Percentiles rank a stretch among this genome's conserved stretches.
These are phyloP conservation scores for Diaporthe sp. DNA, from an alignment of 2,329 filamentous ascomycete genomes.

Conservation along the genomic window DNA sequence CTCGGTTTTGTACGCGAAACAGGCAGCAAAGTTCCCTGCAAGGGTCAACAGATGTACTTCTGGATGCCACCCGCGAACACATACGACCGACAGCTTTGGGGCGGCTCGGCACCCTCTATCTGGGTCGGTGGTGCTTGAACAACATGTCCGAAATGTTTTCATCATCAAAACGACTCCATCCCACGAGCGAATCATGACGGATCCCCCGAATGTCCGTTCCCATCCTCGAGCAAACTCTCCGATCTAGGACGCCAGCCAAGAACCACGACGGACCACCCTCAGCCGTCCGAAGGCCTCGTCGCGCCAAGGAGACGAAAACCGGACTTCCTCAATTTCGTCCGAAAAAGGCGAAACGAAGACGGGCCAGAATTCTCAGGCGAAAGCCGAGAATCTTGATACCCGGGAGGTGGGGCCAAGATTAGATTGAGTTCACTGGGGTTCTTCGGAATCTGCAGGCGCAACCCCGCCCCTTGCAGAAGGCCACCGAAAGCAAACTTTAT, in stretches of 20 bases:
- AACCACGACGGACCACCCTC: not conserved
- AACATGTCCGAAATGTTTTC: not conserved
- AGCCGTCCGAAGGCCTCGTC: not conserved
- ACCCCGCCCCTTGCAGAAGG: not conserved
- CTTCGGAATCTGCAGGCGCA: not conserved
- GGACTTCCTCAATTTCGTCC: not conserved
- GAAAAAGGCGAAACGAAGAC: slow-evolving; percentile 10
- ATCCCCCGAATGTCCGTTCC: not conserved
- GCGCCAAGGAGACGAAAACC: slow-evolving; percentile 3
- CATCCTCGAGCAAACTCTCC: not conserved
- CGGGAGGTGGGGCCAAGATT: not conserved
- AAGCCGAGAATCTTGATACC: not conserved
- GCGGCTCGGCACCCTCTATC: slow-evolving; percentile 26
- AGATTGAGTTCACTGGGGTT: slow-evolving; percentile 19
- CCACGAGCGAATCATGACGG: not conserved
- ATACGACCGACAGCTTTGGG: slow-evolving; percentile 32
- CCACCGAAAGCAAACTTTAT: not conserved
- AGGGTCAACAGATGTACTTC: slow-evolving; percentile 41
- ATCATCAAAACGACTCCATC: not conserved
- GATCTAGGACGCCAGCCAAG: not conserved
- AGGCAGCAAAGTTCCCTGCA: slow-evolving; percentile 40
- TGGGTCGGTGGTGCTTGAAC: slow-evolving; percentile 27
- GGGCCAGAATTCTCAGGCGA: not conserved
- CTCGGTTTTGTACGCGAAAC: slow-evolving; percentile 38
- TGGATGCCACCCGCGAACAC: slow-evolving; percentile 36